These are phyloP conservation scores for Nemania sp. DNA, from an alignment of 2,329 filamentous ascomycete species.

Conservation along the genomic window DNA sequence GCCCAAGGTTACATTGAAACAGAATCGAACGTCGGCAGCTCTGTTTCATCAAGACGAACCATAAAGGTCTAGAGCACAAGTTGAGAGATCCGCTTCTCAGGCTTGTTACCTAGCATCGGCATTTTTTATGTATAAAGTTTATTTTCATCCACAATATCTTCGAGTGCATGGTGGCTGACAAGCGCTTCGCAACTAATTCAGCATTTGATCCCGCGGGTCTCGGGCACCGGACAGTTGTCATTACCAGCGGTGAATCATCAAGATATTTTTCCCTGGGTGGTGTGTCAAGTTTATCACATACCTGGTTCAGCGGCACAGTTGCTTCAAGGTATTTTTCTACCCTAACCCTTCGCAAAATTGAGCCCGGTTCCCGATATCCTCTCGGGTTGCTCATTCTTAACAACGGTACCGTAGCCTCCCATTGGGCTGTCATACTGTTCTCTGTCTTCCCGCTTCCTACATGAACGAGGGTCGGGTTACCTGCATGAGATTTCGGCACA, in stretches of 20 bases:
- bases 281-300: not conserved
- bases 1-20: slow-evolving; percentile 2
- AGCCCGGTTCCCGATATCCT: not conserved
- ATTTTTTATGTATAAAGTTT: not conserved
- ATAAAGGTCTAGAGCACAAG: not conserved
- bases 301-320: not conserved
- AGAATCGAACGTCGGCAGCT: slow-evolving; percentile 1
- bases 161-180: not conserved
- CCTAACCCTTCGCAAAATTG: not conserved
- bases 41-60: not conserved
- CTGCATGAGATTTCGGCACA: slow-evolving; percentile 23
- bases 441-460: slow-evolving; percentile 7
- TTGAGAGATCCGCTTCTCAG: not conserved
- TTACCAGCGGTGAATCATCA: too few relatives aligned
- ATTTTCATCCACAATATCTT: too few relatives aligned
- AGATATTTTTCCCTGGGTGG: too few relatives aligned
- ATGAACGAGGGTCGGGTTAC: slow-evolving; percentile 14
- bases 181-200: not conserved
- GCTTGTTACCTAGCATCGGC: not conserved
- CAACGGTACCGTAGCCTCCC: not conserved
- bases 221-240: not conserved
- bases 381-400: not conserved
- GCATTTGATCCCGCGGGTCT: not conserved
- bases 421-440: not conserved
- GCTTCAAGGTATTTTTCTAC: not conserved